Conservation (phyloP, 1,284 basidiomycete genomes). For the Tylopilus sp. region DNA sequence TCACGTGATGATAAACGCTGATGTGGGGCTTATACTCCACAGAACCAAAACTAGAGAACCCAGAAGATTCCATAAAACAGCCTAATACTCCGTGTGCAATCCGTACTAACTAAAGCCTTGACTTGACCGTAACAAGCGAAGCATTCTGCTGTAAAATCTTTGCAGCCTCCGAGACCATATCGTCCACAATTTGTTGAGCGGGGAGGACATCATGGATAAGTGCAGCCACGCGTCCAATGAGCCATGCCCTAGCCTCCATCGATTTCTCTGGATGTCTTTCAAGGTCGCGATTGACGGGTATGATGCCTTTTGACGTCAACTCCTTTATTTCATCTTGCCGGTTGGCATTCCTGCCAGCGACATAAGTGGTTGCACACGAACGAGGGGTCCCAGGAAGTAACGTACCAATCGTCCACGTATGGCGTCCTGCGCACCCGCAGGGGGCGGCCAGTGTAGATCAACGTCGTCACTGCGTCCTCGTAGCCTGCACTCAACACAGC, state of each 20-base stretch:
- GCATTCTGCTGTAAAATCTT: constrained; percentile 40
- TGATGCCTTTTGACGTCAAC: constrained; percentile 69
- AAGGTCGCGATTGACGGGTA: constrained; percentile 69
- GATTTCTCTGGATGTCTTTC: constrained; percentile 74
- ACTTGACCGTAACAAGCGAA: constrained; percentile 37
- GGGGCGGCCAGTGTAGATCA: constrained; percentile 86
- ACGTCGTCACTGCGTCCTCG: constrained; percentile 70
- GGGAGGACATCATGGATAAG: constrained; percentile 71
- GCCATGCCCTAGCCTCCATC: constrained; percentile 52
- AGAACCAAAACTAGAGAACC: neutral
- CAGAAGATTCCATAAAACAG: neutral
- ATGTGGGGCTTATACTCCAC: neutral
- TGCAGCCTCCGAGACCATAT: constrained; percentile 71
- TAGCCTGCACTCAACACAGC: constrained; percentile 58
- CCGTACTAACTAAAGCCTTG: constrained; percentile 36
- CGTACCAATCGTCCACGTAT: constrained; percentile 74
- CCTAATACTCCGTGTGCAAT: neutral
- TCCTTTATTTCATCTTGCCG: constrained; percentile 70
- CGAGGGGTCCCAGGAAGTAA: constrained; percentile 6
- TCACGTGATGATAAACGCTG: constrained; percentile 10
- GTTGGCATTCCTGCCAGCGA: constrained; percentile 51
- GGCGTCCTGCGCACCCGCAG: constrained; percentile 77
- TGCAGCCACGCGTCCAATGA: constrained; percentile 77
- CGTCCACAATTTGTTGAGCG: constrained; percentile 75
- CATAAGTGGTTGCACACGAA: constrained; percentile 6